Evolutionary conservation across 768 basidiomycete genomes (phyloP), one percentile per base, ranked within the genome.

Genomic region (Lactarius deliciosus): DNA sequence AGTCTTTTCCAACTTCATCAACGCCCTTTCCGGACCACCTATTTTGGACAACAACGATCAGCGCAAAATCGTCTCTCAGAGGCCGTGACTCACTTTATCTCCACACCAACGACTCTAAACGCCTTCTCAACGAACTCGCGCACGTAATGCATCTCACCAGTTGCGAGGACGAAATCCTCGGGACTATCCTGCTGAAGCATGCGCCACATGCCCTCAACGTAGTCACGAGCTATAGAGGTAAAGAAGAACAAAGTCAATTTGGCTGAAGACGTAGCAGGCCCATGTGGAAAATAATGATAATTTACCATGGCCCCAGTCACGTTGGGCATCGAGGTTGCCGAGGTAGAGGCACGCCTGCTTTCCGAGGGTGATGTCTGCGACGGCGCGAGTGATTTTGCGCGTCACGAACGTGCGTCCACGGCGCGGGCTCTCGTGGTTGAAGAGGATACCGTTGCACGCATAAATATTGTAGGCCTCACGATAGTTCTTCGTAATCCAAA

Each of bases 151-250:
- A 94, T 98, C 81, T 98, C 96, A 34, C 94, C 94, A 1, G 94
- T 97, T 0, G 95, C 94, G 56, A 97, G 91, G 61, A 97, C 94
- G 73, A 92, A 98, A 78, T 98, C 96, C 11, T 94, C 86, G 1
- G 96, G 80, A 25, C 73, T 67, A 8, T 87, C 81, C 77, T 96
- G 94, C 77, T 98, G 96, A 55, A 98, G 86, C 86, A 98, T 94
- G 74, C 83, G 83, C 94, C 95, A 97, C 96, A 97, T 97, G 47
- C 96, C 96, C 78, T 98, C 96, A 11, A 97, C 90, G 75, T 96
- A 97, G 76, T 94, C 91, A 66, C 85, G 86, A 59, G 91, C 91
- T 92, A 66, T 25, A 25, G 41, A 10, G 43, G 43, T 45, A 5
- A 34, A 18, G 40, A 34, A 15, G 43, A 47, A 56, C 22, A 20